Conservation (phyloP, 768 basidiomycete genomes). For the Boletus rubroflammeus region DNA sequence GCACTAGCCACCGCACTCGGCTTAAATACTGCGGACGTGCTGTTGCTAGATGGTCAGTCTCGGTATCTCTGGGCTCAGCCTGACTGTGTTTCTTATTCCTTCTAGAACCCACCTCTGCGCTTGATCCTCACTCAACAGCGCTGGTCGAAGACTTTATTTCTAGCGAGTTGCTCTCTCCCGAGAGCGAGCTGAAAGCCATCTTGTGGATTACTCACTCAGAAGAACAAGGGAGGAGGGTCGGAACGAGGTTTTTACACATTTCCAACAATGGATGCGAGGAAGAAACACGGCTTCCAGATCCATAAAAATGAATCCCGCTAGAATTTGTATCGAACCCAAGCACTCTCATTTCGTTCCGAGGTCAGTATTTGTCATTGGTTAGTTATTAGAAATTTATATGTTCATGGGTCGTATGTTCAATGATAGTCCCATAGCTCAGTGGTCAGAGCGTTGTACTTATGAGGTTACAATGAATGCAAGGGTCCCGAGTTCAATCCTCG, state of each 20-base stretch:
- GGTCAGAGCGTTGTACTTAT: constrained; percentile 64
- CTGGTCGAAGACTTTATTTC: constrained; percentile 64
- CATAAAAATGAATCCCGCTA: constrained; percentile 4
- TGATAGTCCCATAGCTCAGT: constrained; percentile 55
- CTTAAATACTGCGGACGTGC: constrained; percentile 69
- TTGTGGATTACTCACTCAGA: constrained; percentile 89
- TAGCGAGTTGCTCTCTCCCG: constrained; percentile 44
- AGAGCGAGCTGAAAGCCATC: constrained; percentile 61
- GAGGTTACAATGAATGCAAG: constrained; percentile 53
- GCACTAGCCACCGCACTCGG: constrained; percentile 73
- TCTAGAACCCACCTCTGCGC: constrained; percentile 85
- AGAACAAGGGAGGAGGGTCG: constrained; percentile 73
- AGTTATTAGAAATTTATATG: neutral
- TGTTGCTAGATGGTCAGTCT: constrained; percentile 72
- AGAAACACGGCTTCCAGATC: constrained; percentile 31
- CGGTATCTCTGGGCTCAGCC: neutral
- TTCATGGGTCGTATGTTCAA: rapidly evolving
- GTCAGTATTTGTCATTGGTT: neutral
- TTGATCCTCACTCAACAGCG: constrained; percentile 65
- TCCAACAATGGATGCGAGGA: constrained; percentile 43
- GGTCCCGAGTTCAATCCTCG: constrained; percentile 64
- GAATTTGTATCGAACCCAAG: neutral
- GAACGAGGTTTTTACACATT: constrained; percentile 60
- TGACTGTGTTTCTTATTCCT: neutral
- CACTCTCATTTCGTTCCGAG: neutral